Evolutionary conservation across 768 basidiomycete species (phyloP).

Genomic region (Suillus clintonianus): DNA sequence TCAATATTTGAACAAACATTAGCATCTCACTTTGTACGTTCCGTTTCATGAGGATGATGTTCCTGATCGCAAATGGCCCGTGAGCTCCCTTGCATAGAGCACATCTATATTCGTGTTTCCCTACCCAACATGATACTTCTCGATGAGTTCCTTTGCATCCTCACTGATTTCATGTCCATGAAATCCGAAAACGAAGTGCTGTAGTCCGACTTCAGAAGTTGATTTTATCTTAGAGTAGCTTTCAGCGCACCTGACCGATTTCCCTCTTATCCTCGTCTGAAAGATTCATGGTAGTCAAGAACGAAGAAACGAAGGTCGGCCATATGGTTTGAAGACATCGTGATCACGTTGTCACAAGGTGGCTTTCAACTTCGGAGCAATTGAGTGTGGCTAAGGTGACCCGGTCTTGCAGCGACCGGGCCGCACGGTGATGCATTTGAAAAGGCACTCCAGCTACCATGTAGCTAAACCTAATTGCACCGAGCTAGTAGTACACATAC

Average conservation of each 20-base stretch:
- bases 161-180: constrained; percentile 55
- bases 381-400: no score
- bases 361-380: not conserved
- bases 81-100: not conserved
- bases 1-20: not conserved
- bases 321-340: not conserved
- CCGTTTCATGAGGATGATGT: constrained; percentile 69
- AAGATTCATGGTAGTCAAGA: constrained; percentile 16
- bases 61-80: constrained; percentile 24
- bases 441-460: not conserved
- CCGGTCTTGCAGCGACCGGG: no score
- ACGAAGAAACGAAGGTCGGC: not conserved
- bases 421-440: not conserved
- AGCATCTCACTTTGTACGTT: constrained; percentile 55
- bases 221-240: not conserved
- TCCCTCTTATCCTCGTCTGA: constrained; percentile 41
- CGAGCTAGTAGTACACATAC: no score
- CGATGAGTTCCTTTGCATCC: constrained; percentile 56
- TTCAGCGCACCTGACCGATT: constrained; percentile 43
- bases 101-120: not conserved
- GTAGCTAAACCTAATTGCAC: not conserved
- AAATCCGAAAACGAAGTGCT: constrained; percentile 78
- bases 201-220: not conserved
- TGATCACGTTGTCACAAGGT: not conserved
- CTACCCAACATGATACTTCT: constrained; percentile 62